phyloP scores from a whole-genome alignment of 805 yeast genomes.

The Candida maltosa region DNA sequence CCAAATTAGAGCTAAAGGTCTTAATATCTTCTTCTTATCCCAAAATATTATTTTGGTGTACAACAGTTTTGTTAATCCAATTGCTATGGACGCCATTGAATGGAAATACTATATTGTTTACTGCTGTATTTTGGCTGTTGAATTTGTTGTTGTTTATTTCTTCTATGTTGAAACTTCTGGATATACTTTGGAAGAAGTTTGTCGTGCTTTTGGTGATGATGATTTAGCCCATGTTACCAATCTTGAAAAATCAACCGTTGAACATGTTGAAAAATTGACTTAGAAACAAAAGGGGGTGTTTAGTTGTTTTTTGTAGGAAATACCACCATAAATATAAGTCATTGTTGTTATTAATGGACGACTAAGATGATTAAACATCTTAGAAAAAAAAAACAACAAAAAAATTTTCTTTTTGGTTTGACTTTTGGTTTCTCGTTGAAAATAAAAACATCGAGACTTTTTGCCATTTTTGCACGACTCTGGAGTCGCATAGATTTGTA shows the following conservation, averaged over 20 bases:
- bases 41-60: conserved; percentile 18
- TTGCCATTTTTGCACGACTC: too few species aligned
- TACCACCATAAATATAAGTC: too few species aligned
- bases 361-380: too few species aligned
- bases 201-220: conserved; percentile 38
- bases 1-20: conserved; percentile 40
- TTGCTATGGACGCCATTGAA: conserved; percentile 38
- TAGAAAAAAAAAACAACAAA: too few species aligned
- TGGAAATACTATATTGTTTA: conserved; percentile 45
- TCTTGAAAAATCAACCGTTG: conserved; percentile 5
- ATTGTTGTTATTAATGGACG: too few species aligned
- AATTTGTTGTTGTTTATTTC: conserved; percentile 25
- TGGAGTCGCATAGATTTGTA: too few species aligned
- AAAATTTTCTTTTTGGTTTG: too few species aligned
- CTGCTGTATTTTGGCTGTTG: conserved; percentile 27
- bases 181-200: conserved; percentile 41
- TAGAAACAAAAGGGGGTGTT: too few species aligned
- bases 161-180: conserved; percentile 42
- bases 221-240: conserved; percentile 2
- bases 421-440: too few species aligned
- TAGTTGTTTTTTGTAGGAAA: too few species aligned
- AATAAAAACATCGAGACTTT: too few species aligned
- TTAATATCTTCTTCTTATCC: conserved; percentile 24
- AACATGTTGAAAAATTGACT: conserved; percentile 7
- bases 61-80: conserved; percentile 28